Conservation (phyloP, 108 stramenopile genomes). For the Skeletonema menzelii region DNA sequence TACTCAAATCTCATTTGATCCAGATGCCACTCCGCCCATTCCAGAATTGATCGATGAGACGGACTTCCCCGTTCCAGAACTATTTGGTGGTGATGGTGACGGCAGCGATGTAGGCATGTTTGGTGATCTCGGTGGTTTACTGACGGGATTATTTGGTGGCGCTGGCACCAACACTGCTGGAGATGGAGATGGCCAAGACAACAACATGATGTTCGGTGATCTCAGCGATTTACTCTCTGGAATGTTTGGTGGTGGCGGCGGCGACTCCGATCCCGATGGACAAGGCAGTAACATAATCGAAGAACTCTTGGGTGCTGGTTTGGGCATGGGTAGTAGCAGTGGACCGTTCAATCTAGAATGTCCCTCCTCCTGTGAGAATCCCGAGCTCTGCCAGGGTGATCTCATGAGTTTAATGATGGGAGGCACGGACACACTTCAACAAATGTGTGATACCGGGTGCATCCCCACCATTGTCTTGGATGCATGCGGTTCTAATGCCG, state of each 20-base stretch:
- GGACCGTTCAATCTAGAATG: neutral
- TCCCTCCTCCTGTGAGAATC: neutral
- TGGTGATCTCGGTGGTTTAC: constrained; percentile 1
- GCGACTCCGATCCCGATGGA: neutral
- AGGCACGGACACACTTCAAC: neutral
- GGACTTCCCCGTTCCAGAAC: neutral
- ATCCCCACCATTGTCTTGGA: neutral
- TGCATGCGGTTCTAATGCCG: neutral
- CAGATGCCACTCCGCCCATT: neutral
- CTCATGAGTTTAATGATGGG: neutral
- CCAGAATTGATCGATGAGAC: neutral
- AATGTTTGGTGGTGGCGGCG: neutral
- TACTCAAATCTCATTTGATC: neutral
- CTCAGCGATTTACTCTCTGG: neutral
- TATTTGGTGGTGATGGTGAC: neutral
- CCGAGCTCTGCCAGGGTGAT: neutral
- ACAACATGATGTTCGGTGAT: neutral
- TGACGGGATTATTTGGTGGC: neutral
- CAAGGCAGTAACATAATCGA: neutral
- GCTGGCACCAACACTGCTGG: neutral
- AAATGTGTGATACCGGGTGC: neutral
- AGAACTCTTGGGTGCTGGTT: neutral
- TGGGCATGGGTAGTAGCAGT: neutral
- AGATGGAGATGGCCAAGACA: neutral
- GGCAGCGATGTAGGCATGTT: neutral